Evolutionary conservation across 225 moss, liverwort and hornwort species (phyloP), one percentile per base, ranked within the genome.

Genomic region (Pleurozium schreberi): DNA sequence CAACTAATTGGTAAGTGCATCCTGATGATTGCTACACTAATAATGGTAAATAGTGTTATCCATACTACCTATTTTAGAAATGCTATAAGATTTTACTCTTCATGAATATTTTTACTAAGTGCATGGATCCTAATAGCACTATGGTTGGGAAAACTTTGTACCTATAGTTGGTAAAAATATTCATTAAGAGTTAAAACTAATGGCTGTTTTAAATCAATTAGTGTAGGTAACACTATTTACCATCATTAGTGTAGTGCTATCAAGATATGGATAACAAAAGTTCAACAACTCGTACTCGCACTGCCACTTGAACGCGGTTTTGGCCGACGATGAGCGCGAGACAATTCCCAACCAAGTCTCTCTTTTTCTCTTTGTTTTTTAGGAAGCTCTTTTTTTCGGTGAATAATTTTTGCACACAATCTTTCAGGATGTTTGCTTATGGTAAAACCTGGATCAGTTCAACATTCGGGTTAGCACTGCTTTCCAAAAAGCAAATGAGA

Each of bases 371-470:
- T 90, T 2, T 90, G 92, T 85, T 96, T 96, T 88, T 90, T 96
- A 61, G 97, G 93, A 42, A 98, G 92, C 87, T 98, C 96, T 87
- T 98, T 98, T 83, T 97, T 98, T 12, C 96, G 95, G 47, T 92
- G 90, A 59, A 98, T 93, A 84, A 98, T 97, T 88, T 98, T 96
- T 59, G 94, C 93, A 70, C 97, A 98, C 3, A 98, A 77, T 78
- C 96, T 92, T 89, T 98, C 98, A 75, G 97, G 97, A 59, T 98
- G 97, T 57, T 98, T 97, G 52, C 90, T 89, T 40, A 98, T 98
- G 61, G 98, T 96, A 81, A 96, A n/a, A 96, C 91, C 98, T 98
- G 92, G 87, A 87, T 81, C 75, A 92, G 58, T 76, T 45, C 84
- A 82, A 47, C 85, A 84, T n/a, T 18, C 34, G 50, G 67, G 49